Evolutionary conservation across 768 basidiomycete species (phyloP), one percentile per base, ranked within the genome.

Genomic region (Phylloporus arenicola): DNA sequence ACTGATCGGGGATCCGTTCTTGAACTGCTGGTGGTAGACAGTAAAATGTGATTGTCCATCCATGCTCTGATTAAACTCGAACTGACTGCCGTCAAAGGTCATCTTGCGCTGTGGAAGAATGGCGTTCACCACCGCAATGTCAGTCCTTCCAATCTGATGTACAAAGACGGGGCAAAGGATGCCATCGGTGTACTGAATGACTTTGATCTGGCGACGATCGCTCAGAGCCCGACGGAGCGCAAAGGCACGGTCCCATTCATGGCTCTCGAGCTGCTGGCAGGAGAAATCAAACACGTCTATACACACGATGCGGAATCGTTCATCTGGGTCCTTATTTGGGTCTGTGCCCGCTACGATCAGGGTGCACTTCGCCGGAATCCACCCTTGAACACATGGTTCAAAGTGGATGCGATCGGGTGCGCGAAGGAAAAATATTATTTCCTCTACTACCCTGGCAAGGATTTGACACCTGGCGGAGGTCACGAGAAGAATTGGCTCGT

Each of bases 161-260:
- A 35, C 30, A 24, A 43, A 24, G 11, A 0, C 5, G n/a, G 19
- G 19, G 19, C 4, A 25, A 25, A 4, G 1, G 4, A 14, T 22
- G 3, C 1, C 20, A 8, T 39, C 5, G 45, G 41, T 17, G 34
- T 47, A 14, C 47, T 72, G 25, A 62, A 56, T 17, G 64, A 69
- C 50, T 69, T 55, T 34, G 68, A 72, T 53, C 53, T 69, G 24
- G 49, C 61, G 30, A 47, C 43, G 47, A 34, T n/a, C 4, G 19
- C 2, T 19, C 35, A 55, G 41, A 33, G 16, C 24, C 20, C 27
- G 2, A 47, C 24, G 38, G 53, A 60, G 24, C 53, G 54, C 6
- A 63, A 63, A 6, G 63, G 67, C 4, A 66, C 60, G 14, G 38
- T 68, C 5, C 59, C 66, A 19, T 72, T 72, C 57, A 72, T 70